Evolutionary conservation across 345 rosid genomes (phyloP).

Genomic region (Salix viminalis): DNA sequence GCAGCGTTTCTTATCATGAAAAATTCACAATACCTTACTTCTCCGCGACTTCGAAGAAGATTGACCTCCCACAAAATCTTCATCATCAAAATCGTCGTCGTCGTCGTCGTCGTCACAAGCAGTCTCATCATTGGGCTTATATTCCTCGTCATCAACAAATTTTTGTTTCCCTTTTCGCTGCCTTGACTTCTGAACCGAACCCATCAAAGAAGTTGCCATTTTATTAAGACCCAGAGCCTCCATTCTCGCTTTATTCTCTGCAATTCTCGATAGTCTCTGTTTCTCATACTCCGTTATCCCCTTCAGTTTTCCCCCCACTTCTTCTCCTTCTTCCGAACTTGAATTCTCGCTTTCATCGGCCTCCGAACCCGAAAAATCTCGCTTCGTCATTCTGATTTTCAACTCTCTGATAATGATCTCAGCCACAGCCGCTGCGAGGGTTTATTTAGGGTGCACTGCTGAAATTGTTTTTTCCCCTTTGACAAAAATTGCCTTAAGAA

Average conservation of each 20-base stretch:
- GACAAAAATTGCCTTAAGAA: too few species aligned
- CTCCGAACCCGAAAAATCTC: constrained; percentile 3
- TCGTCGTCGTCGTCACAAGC: constrained; percentile 13
- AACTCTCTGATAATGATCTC: too few species aligned
- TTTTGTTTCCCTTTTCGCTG: constrained; percentile 41
- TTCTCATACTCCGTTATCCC: constrained; percentile 57
- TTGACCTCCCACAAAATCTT: constrained; percentile 27
- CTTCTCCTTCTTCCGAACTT: constrained; percentile 29
- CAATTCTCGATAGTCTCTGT: constrained; percentile 65
- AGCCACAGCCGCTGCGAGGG: too few species aligned
- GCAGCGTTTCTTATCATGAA: too few species aligned
- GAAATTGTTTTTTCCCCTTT: too few species aligned
- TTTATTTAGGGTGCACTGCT: too few species aligned
- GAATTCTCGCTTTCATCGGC: constrained; percentile 15
- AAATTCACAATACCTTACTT: constrained; percentile 12
- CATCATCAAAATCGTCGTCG: constrained; percentile 19
- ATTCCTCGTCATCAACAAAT: constrained; percentile 67
- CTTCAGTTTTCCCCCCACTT: constrained; percentile 12
- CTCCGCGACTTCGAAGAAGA: constrained; percentile 27
- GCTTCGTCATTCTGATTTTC: constrained; percentile 23
- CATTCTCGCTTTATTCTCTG: constrained; percentile 74
- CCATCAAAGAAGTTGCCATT: constrained; percentile 47
- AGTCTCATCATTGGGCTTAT: constrained; percentile 35
- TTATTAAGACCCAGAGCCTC: constrained; percentile 69
- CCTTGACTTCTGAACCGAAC: constrained; percentile 23